phyloP scores from a whole-genome alignment of 257 asterid genomes.

The Solanum pimpinellifolium region DNA sequence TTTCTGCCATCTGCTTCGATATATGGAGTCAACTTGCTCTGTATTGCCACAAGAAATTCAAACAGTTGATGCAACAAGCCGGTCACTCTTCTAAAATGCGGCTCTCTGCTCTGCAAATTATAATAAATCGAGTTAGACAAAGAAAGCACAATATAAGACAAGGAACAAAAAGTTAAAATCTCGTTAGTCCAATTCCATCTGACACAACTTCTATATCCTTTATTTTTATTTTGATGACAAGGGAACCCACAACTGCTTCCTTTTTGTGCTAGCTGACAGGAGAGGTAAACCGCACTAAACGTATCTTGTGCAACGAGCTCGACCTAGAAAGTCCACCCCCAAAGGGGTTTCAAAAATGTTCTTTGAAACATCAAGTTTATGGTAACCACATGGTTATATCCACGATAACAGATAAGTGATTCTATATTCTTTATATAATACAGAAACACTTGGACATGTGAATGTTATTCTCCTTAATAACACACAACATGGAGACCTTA shows the following conservation, averaged over 20 bases:
- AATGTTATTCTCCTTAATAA: neutral
- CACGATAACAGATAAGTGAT: neutral
- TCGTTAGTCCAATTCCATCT: neutral
- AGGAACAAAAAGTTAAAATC: neutral
- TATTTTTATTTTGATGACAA: too few relatives aligned
- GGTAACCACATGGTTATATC: neutral
- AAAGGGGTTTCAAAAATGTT: neutral
- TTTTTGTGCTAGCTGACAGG: neutral
- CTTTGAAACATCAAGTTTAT: neutral
- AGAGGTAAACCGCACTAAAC: neutral
- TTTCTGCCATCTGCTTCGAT: neutral
- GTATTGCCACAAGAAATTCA: neutral
- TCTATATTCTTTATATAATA: neutral
- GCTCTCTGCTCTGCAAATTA: neutral
- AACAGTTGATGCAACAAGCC: neutral
- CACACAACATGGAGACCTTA: neutral
- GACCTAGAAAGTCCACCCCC: neutral
- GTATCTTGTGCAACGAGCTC: neutral
- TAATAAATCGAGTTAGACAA: neutral
- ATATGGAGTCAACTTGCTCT: neutral
- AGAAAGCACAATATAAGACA: neutral
- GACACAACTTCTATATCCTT: neutral
- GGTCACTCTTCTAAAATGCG: neutral
- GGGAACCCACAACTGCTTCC: neutral
- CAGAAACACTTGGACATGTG: neutral